phyloP scores from a whole-genome alignment of 2,329 filamentous ascomycete species.

The Chaetomium globosum region DNA sequence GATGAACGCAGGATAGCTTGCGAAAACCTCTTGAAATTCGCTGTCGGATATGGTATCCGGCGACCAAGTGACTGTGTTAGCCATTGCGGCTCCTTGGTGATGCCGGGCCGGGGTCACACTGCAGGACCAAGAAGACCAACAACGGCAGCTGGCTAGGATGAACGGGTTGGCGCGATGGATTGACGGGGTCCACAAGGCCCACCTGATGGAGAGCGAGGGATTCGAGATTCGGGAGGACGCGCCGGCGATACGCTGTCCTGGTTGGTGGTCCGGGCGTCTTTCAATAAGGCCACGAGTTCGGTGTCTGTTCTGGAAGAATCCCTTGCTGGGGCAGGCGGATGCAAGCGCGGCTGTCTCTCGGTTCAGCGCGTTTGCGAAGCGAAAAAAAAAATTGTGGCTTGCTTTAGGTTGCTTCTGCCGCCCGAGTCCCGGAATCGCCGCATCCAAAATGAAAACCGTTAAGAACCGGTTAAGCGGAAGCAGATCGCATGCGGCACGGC shows the following conservation, averaged over 20 bases:
- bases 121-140: constrained; percentile 21
- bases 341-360: constrained; percentile 16
- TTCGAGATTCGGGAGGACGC: constrained; percentile 31
- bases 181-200: constrained; percentile 25
- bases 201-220: constrained; percentile 26
- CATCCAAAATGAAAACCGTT: constrained; percentile 2
- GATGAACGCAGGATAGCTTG: constrained; percentile 36
- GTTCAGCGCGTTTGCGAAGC: constrained; percentile 15
- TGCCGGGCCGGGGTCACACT: constrained; percentile 30
- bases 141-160: constrained; percentile 16
- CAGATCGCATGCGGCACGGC: constrained; percentile 19
- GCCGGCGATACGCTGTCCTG: constrained; percentile 31
- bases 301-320: constrained; percentile 8
- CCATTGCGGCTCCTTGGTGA: constrained; percentile 37
- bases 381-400: not conserved
- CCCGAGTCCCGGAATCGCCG: constrained; percentile 13
- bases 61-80: constrained; percentile 33
- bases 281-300: not conserved
- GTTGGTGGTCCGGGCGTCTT: not conserved
- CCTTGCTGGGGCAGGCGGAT: not conserved
- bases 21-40: constrained; percentile 37
- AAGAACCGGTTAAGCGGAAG: constrained; percentile 20
- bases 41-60: constrained; percentile 37
- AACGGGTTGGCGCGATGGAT: not conserved
- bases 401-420: constrained; percentile 10